phyloP scores from a whole-genome alignment of 225 moss, liverwort and hornwort genomes.

The Polytrichum commune region DNA sequence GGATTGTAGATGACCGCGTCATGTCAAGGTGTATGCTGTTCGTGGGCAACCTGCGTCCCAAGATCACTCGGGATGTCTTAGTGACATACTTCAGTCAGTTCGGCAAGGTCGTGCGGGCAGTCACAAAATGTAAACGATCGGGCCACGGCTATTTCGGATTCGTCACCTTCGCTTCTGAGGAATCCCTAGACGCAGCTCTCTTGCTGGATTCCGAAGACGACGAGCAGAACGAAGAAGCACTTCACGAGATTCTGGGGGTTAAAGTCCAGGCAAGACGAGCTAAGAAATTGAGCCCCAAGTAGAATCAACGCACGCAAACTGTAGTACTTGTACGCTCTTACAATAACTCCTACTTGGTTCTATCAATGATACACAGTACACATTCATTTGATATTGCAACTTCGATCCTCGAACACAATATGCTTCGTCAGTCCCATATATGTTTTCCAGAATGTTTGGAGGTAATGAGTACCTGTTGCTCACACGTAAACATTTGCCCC shows the following conservation, averaged over 20 bases:
- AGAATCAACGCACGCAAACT: too few relatives aligned
- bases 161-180: neutral
- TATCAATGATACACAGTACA: too few relatives aligned
- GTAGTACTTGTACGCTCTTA: too few relatives aligned
- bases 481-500: too few relatives aligned
- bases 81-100: neutral
- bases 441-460: too few relatives aligned
- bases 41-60: neutral
- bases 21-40: neutral
- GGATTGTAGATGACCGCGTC: too few relatives aligned
- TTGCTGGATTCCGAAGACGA: conserved; percentile 1
- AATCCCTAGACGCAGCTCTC: neutral
- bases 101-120: neutral
- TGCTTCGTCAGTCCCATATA: too few relatives aligned
- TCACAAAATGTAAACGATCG: neutral
- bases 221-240: neutral
- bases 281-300: neutral
- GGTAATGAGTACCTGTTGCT: too few relatives aligned
- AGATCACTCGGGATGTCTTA: neutral
- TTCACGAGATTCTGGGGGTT: neutral
- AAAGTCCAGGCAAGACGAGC: neutral
- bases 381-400: too few relatives aligned
- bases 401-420: too few relatives aligned
- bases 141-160: neutral
- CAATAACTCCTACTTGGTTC: too few relatives aligned